These are phyloP conservation scores for Oryza meyeriana DNA, from an alignment of 176 grass and related monocot genomes.

Conservation along the genomic window DNA sequence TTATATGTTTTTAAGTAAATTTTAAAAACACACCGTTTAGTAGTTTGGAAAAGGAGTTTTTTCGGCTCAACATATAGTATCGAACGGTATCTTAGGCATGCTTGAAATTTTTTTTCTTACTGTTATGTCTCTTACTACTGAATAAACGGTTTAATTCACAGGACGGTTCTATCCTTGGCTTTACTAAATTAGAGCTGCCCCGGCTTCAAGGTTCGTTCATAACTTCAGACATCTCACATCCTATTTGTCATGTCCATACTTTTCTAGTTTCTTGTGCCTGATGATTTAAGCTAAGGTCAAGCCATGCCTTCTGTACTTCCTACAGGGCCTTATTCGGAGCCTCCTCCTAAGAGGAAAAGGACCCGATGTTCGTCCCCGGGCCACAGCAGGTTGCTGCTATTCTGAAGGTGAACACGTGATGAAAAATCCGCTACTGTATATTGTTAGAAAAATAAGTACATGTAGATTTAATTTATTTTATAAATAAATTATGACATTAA, in stretches of 20 bases:
- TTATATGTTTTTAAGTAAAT: too few relatives aligned
- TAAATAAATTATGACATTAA: too few relatives aligned
- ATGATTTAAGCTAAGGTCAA: background rate
- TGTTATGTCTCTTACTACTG: background rate
- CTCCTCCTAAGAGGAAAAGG: slow-evolving; percentile 3
- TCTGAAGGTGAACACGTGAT: background rate
- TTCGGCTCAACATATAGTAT: too few relatives aligned
- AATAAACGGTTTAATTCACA: background rate
- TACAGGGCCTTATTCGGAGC: slow-evolving; percentile 12
- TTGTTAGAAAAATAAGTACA: too few relatives aligned
- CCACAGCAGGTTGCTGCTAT: background rate
- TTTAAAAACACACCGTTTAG: background rate
- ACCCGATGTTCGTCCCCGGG: background rate
- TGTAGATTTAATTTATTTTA: too few relatives aligned
- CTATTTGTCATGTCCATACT: background rate
- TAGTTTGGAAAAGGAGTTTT: too few relatives aligned
- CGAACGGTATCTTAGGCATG: background rate
- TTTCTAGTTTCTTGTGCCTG: background rate
- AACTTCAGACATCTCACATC: background rate
- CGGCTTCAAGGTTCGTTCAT: slow-evolving; percentile 12
- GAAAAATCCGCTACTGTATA: background rate
- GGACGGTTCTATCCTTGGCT: slow-evolving; percentile 10
- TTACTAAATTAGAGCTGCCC: slow-evolving; percentile 11
- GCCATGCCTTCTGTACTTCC: background rate
- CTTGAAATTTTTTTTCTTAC: background rate